Percentiles rank a stretch among this genome's conserved stretches.
phyloP scores from a whole-genome alignment of 768 basidiomycete species.

The Agaricus blazei region DNA sequence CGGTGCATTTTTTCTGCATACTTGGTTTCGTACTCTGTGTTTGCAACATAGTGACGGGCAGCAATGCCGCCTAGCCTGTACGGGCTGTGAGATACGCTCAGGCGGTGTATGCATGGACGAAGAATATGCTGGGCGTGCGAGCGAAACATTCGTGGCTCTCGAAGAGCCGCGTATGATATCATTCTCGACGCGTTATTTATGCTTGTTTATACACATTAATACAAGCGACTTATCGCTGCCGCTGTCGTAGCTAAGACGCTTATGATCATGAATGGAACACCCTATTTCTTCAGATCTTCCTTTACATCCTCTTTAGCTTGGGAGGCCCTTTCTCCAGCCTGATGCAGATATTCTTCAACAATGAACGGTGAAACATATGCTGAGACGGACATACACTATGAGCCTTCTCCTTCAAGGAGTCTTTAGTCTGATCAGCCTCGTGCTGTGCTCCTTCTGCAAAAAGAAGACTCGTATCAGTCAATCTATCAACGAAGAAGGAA shows the following conservation, averaged over 20 bases:
- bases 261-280: background rate
- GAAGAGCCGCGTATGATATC: background rate
- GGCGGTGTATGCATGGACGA: background rate
- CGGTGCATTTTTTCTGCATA: slow-evolving; percentile 70
- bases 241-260: too few relatives aligned
- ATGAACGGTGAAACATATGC: background rate
- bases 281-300: background rate
- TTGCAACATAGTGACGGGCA: background rate
- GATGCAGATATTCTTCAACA: background rate
- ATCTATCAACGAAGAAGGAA: background rate
- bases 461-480: background rate
- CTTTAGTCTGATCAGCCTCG: slow-evolving; percentile 26
- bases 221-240: too few relatives aligned
- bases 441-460: slow-evolving; percentile 27
- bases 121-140: background rate
- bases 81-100: background rate
- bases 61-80: background rate
- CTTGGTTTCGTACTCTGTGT: slow-evolving; percentile 27
- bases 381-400: slow-evolving; percentile 27
- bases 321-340: slow-evolving; percentile 29
- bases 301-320: slow-evolving; percentile 24
- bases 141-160: background rate
- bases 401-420: slow-evolving; percentile 31
- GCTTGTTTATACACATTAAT: too few relatives aligned
- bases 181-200: too few relatives aligned